Conservation (phyloP, 805 yeast genomes). For the Schizosaccharomyces japonicus region DNA sequence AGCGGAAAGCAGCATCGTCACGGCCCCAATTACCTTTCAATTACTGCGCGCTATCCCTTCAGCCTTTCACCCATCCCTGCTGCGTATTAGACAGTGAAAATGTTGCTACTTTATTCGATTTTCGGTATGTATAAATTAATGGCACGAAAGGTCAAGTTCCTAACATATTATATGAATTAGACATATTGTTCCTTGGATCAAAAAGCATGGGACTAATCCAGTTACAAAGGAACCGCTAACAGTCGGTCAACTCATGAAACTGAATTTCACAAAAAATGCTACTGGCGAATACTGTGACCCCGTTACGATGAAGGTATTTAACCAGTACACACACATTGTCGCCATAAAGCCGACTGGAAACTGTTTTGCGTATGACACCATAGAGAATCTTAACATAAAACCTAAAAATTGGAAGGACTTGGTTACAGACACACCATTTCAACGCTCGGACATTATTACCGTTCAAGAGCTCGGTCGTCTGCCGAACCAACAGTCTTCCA, state of each 20-base stretch:
- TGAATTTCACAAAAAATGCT: slow-evolving; percentile 12
- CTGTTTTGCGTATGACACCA: slow-evolving; percentile 15
- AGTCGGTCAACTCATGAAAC: slow-evolving; percentile 11
- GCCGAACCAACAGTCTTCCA: slow-evolving; percentile 6
- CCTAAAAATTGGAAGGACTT: slow-evolving; percentile 15
- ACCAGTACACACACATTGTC: slow-evolving; percentile 13
- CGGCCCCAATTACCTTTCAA: slow-evolving; percentile 14
- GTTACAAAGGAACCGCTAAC: slow-evolving; percentile 14
- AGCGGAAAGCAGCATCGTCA: slow-evolving; percentile 5
- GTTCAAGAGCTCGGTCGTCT: slow-evolving; percentile 9
- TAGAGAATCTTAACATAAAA: slow-evolving; percentile 14
- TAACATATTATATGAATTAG: slow-evolving; percentile 6
- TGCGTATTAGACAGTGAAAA: slow-evolving; percentile 13
- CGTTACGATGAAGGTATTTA: slow-evolving; percentile 16
- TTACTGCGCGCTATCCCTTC: slow-evolving; percentile 16
- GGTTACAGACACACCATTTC: slow-evolving; percentile 15
- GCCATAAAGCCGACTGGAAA: slow-evolving; percentile 14
- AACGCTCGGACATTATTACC: slow-evolving; percentile 13
- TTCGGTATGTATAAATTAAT: slow-evolving; percentile 7
- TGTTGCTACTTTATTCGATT: slow-evolving; percentile 14
- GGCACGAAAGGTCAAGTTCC: too few relatives aligned
- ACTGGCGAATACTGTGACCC: slow-evolving; percentile 15
- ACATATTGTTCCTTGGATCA: slow-evolving; percentile 14
- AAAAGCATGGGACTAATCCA: slow-evolving; percentile 14
- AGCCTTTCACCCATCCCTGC: slow-evolving; percentile 13